Base-by-base conservation (phyloP, 805 yeast species). In the Hemisphaericaspora nanyangensis region DNA sequence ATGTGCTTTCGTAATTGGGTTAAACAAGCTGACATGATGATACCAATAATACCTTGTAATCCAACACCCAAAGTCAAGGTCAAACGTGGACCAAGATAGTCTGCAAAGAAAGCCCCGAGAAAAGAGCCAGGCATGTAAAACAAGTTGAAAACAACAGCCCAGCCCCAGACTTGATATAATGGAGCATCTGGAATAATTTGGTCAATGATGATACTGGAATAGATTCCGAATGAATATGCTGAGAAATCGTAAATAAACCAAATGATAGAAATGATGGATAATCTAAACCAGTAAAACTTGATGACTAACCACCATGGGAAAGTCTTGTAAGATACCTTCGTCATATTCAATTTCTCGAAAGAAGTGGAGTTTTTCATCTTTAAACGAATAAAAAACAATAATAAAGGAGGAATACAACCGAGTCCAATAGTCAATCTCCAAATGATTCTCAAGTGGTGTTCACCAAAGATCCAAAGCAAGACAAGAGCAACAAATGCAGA, bases 211-310 rank as follows among this genome's bases (percentile, higher is more conserved):
- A 76, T 74, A 10, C 90, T 68, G 6, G 95, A 85, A 64, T 83
- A 89, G 52, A 85, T 77, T 52, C 95, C 90, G 59, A 87, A 89
- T 0, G 96, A 87, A 62, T 88, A 91, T 10, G 81, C 77, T 29
- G 89, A 80, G 62, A 90, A 87, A 65, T 91, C 95, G 59, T 90
- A 91, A 52, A 88, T 70, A 69, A 87, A 89, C 98, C 98, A 90
- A 53, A 90, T 79, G 36, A 85, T 51, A 5, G 91, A 69, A 20
- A 88, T 85, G 33, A 87, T 66, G 7, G 68, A 31, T 43, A 89
- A 65, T 58, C 96, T 77, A 51, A 82, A 82, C 85, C 95, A 84
- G 65, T 91, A 90, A 60, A 80, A 86, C 61, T 84, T 87, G 50
- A 89, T 43, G 35, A 83, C 74, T 20, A 80, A 66, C 65, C 75